Evolutionary conservation across 352 stramenopile species (phyloP).

Genomic region (Globisporangium mamillatum): DNA sequence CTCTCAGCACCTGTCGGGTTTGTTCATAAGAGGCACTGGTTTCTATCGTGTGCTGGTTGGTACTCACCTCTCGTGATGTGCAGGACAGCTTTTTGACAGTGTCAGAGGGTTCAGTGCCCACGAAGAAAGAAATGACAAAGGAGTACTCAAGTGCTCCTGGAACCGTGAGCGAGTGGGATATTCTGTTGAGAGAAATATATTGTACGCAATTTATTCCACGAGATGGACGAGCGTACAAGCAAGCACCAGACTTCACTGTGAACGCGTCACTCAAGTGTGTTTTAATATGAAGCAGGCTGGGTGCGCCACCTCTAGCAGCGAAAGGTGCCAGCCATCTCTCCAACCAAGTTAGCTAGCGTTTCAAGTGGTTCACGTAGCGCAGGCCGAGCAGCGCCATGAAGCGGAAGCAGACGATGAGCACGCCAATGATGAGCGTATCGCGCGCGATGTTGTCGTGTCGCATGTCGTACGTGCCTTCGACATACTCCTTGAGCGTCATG

Average conservation of each 20-base stretch:
- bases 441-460: slow-evolving; percentile 26
- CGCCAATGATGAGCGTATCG: slow-evolving; percentile 29
- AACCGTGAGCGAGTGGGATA: not conserved
- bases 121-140: not conserved
- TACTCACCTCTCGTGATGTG: too few relatives aligned
- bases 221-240: not conserved
- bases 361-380: slow-evolving; percentile 54
- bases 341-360: slow-evolving; percentile 24
- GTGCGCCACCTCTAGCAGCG: not conserved
- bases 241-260: not conserved
- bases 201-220: not conserved
- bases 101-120: too few relatives aligned
- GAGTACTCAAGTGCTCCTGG: not conserved
- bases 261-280: not conserved
- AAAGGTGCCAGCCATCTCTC: not conserved
- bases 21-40: too few relatives aligned
- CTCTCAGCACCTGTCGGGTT: not conserved
- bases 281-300: not conserved
- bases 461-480: slow-evolving; percentile 40
- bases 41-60: too few relatives aligned
- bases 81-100: too few relatives aligned
- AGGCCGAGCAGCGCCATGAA: slow-evolving; percentile 43
- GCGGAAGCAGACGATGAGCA: slow-evolving; percentile 46
- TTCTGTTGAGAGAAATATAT: not conserved
- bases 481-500: slow-evolving; percentile 41